Evolutionary conservation across 805 yeast genomes (phyloP), one percentile per base, ranked within the genome.

Genomic region (Saccharomycopsis capsularis): DNA sequence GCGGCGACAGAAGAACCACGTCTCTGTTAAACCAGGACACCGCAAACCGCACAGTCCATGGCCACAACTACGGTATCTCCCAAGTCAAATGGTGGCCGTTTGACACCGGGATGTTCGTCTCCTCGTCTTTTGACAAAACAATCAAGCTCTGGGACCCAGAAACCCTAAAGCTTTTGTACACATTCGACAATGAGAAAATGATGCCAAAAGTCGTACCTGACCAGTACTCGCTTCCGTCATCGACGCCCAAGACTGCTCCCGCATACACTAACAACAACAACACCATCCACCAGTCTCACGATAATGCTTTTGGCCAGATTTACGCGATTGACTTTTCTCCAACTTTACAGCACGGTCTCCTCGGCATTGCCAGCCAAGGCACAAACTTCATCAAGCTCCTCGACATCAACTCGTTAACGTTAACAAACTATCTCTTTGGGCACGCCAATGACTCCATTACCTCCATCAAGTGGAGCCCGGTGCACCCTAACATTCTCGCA

Each of bases 1-100:
- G n/a, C 18, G 38, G n/a, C 7, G 19, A 34, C 18, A 9, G 13
- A 6, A 27, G 32, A 7, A 27, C 32, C 32, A n/a, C n/a, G n/a
- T n/a, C n/a, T n/a, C n/a, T n/a, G n/a, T n/a, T n/a, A n/a, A 27
- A 27, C 32, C 13, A 9, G 7, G 19, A 34, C 38, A 34, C 38
- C 19, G 19, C 15, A 5, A n/a, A n/a, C 18, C 13, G 18, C 18
- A 34, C 38, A 11, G n/a, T 11, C 19, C 5, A n/a, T n/a, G 76
- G 73, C 0, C 97, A 90, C 60, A 62, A 67, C 18, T 87, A 72
- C 61, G 95, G 96, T 0, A 71, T 90, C 0, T 84, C 95, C 0
- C 66, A 76, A 15, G 68, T 86, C 0, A 70, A 74, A 57, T 90
- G 97, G 97, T 91, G 96, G 91, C 89, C 93, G 0, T 68, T 68